These are phyloP conservation scores for Kuraishia borneana DNA, from an alignment of 805 yeast species.

Conservation along the genomic window DNA sequence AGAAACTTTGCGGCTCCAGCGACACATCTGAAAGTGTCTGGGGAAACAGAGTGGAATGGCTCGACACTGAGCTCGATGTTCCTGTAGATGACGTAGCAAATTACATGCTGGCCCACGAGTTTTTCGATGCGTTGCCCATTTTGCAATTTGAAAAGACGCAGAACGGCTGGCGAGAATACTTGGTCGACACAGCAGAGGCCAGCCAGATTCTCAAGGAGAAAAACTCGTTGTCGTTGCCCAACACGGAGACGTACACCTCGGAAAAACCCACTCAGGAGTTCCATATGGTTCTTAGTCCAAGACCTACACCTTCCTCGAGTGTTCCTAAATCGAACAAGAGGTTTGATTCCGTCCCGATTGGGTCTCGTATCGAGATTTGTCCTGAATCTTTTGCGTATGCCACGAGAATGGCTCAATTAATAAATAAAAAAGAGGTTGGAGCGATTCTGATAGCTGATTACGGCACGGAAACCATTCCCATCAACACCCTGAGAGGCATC, in stretches of 20 bases:
- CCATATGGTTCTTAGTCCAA: conserved; percentile 44
- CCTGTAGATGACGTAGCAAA: conserved; percentile 24
- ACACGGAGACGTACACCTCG: not conserved
- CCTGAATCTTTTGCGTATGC: conserved; percentile 59
- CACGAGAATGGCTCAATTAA: conserved; percentile 36
- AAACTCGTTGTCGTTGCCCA: not conserved
- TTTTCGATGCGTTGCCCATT: conserved; percentile 79
- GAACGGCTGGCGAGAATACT: conserved; percentile 69
- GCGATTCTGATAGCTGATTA: conserved; percentile 71
- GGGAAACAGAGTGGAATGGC: conserved; percentile 48
- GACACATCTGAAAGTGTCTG: conserved; percentile 30
- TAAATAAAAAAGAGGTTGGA: conserved; percentile 32
- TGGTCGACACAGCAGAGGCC: conserved; percentile 36
- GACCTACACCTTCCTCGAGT: conserved; percentile 50
- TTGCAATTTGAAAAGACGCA: conserved; percentile 51
- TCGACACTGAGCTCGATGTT: conserved; percentile 43
- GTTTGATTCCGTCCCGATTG: conserved; percentile 39
- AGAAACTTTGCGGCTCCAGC: conserved; percentile 29
- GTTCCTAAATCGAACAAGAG: conserved; percentile 42
- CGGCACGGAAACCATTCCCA: conserved; percentile 55
- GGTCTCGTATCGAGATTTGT: conserved; percentile 59
- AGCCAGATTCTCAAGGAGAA: not conserved
- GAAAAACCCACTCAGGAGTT: conserved; percentile 22
- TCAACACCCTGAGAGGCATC: conserved; percentile 66
- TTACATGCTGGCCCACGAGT: conserved; percentile 73